Conservation (phyloP, 176 grass and related monocot genomes). For the Phragmites australis region DNA sequence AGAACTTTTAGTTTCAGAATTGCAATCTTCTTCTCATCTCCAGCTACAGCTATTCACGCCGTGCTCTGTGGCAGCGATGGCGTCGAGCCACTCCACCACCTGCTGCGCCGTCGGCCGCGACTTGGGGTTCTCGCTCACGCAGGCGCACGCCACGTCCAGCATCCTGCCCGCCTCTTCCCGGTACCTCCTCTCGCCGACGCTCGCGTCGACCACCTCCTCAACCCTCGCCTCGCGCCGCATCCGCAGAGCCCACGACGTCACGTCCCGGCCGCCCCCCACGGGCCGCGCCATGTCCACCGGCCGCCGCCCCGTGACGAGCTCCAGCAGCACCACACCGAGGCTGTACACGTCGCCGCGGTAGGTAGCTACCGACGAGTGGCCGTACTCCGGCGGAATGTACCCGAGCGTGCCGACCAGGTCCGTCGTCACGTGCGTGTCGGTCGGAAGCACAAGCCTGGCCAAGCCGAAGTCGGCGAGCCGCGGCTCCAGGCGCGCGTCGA, state of each 20-base stretch:
- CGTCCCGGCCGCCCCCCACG: constrained; percentile 15
- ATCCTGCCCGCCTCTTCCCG: constrained; percentile 38
- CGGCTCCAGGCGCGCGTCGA: constrained; percentile 50
- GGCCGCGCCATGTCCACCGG: constrained; percentile 50
- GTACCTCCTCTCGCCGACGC: not conserved
- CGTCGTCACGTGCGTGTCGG: constrained; percentile 64
- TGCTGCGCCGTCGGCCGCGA: constrained; percentile 43
- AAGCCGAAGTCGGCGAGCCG: constrained; percentile 73
- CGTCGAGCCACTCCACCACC: constrained; percentile 42
- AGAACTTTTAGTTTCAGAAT: not conserved
- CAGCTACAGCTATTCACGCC: not conserved
- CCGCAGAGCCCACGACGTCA: constrained; percentile 48
- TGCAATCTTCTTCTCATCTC: not conserved
- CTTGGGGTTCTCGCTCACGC: constrained; percentile 42
- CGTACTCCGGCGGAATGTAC: constrained; percentile 79
- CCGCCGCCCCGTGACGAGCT: constrained; percentile 57
- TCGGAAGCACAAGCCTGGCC: constrained; percentile 39
- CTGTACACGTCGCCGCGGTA: constrained; percentile 74
- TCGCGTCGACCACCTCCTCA: constrained; percentile 40
- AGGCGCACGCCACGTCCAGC: constrained; percentile 46
- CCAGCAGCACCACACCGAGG: constrained; percentile 73
- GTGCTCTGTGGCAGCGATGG: constrained; percentile 12
- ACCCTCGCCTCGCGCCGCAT: constrained; percentile 39
- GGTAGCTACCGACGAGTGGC: constrained; percentile 36
- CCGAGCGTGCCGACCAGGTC: constrained; percentile 69